A percentile compares a stretch with the other conserved stretches of the same genome.
These are phyloP conservation scores for Ascoidea asiatica DNA, from an alignment of 805 yeast species.

Conservation along the genomic window DNA sequence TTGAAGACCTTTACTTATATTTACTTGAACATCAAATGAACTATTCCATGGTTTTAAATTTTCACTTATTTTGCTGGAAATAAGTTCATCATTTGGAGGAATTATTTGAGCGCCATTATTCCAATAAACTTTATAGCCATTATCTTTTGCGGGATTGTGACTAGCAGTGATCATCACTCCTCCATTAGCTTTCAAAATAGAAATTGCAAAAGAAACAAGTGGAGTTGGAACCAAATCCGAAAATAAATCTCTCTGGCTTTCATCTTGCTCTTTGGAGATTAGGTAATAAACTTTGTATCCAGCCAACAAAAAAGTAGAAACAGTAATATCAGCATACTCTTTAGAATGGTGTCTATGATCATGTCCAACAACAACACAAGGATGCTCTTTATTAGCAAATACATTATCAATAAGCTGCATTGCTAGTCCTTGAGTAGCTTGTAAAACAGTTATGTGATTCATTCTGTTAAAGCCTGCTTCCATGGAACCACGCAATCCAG, in stretches of 20 bases:
- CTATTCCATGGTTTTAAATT: constrained; percentile 49
- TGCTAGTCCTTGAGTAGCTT: constrained; percentile 79
- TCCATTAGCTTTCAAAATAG: constrained; percentile 43
- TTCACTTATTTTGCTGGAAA: constrained; percentile 47
- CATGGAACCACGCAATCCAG: constrained; percentile 82
- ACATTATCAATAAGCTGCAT: constrained; percentile 4
- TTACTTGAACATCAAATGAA: constrained; percentile 32
- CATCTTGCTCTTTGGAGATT: constrained; percentile 12
- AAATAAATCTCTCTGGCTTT: constrained; percentile 5
- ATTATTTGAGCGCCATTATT: constrained; percentile 90
- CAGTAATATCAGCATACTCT: constrained; percentile 68
- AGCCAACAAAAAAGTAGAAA: constrained; percentile 50
- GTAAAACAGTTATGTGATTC: constrained; percentile 81
- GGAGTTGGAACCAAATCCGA: constrained; percentile 60
- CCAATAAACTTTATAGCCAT: constrained; percentile 93
- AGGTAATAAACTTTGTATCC: constrained; percentile 63
- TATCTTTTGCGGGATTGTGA: constrained; percentile 85
- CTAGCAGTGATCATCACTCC: constrained; percentile 97
- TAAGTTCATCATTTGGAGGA: constrained; percentile 74
- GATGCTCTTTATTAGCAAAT: constrained; percentile 17
- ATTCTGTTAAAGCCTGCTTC: constrained; percentile 82
- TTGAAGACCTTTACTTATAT: constrained; percentile 19
- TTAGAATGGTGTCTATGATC: constrained; percentile 81
- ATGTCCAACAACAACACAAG: constrained; percentile 67
- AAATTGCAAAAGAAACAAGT: constrained; percentile 79